A percentile compares a stretch with the other conserved stretches of the same genome.
Conservation (phyloP, 306 rosid species). For the Purshia tridentata region DNA sequence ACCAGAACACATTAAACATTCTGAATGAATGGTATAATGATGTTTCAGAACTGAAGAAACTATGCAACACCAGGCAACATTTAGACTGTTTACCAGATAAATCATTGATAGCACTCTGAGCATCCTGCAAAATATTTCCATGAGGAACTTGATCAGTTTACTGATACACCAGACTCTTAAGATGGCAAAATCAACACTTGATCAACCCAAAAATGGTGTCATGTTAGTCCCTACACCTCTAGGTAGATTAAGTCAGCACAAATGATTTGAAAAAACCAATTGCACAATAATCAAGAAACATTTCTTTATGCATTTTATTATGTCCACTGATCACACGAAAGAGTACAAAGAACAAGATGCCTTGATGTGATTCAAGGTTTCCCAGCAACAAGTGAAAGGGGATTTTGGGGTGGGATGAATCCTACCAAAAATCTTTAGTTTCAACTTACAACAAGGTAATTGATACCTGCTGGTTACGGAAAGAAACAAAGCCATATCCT, state of each 20-base stretch:
- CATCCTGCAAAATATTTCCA: conserved; percentile 55
- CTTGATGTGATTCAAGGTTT: neutral
- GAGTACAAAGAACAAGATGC: neutral
- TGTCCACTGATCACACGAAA: neutral
- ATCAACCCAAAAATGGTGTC: neutral
- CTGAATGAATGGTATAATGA: conserved; percentile 15
- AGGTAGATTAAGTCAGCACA: neutral
- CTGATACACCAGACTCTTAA: conserved; percentile 5
- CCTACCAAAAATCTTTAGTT: conserved; percentile 15
- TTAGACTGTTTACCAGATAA: conserved; percentile 54
- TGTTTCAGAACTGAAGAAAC: neutral
- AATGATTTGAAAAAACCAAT: neutral
- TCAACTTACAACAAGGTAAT: conserved; percentile 10
- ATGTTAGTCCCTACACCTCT: conserved; percentile 12
- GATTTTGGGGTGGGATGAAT: neutral
- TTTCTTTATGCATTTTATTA: neutral
- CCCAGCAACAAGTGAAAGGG: neutral
- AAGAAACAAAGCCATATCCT: conserved; percentile 89
- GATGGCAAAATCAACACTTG: conserved; percentile 1
- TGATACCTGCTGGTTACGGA: conserved; percentile 70
- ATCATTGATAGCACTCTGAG: conserved; percentile 83
- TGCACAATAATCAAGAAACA: neutral
- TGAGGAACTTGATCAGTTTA: conserved; percentile 16
- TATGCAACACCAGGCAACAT: neutral
- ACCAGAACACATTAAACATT: conserved; percentile 23